Evolutionary conservation across 1,284 basidiomycete species (phyloP).

Genomic region (Agroathelia rolfsii): DNA sequence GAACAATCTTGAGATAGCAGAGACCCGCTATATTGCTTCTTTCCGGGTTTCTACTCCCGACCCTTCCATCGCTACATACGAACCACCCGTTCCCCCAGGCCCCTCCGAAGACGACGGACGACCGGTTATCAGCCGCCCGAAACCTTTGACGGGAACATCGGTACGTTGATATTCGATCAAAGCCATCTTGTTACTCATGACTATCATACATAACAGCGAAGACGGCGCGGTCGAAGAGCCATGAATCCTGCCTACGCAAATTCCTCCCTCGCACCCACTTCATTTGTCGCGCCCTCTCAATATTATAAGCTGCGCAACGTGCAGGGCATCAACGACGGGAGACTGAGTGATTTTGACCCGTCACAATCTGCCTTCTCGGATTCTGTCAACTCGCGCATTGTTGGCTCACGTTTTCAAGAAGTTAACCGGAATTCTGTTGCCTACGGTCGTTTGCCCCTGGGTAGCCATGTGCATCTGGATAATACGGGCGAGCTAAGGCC

Average conservation of each 20-base stretch:
- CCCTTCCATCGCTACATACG: slow-evolving; percentile 31
- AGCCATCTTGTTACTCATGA: slow-evolving; percentile 2
- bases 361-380: slow-evolving; percentile 41
- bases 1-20: slow-evolving; percentile 68
- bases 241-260: slow-evolving; percentile 51
- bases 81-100: slow-evolving; percentile 25
- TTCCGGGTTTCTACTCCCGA: slow-evolving; percentile 63
- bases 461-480: slow-evolving; percentile 48
- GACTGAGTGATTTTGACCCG: slow-evolving; percentile 34
- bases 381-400: slow-evolving; percentile 48
- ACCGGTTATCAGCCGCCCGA: slow-evolving; percentile 58
- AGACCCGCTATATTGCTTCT: slow-evolving; percentile 67
- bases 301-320: slow-evolving; percentile 64
- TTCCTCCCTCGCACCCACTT: slow-evolving; percentile 61
- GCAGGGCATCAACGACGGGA: slow-evolving; percentile 50
- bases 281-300: slow-evolving; percentile 68
- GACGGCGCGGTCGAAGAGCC: slow-evolving; percentile 31
- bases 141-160: slow-evolving; percentile 32
- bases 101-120: slow-evolving; percentile 27
- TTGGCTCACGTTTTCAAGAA: slow-evolving; percentile 65
- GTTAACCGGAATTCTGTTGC: slow-evolving; percentile 48
- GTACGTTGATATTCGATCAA: slow-evolving; percentile 5
- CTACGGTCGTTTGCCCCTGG: slow-evolving; percentile 50
- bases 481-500: slow-evolving; percentile 38
- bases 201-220: slow-evolving; percentile 9